Evolutionary conservation across 345 rosid species (phyloP).

Genomic region (Citrus inodora): DNA sequence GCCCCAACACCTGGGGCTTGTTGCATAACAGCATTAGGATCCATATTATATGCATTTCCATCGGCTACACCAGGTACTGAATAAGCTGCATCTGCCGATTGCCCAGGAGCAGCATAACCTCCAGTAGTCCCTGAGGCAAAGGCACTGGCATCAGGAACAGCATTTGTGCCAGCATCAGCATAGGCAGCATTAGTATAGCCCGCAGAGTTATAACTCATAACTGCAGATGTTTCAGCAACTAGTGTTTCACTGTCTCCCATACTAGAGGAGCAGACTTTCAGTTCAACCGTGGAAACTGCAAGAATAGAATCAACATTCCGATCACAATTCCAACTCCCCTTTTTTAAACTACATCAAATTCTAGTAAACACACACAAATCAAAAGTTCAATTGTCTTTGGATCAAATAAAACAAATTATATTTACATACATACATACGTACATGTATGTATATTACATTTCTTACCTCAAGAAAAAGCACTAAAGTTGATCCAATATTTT

Average conservation of each 20-base stretch:
- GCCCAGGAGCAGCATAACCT: slow-evolving; percentile 27
- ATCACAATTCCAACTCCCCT: neutral
- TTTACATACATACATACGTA: too few species aligned
- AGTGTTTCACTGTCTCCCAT: slow-evolving; percentile 74
- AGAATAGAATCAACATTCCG: neutral
- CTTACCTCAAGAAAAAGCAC: neutral
- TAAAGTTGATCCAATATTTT: neutral
- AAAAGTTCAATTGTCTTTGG: neutral
- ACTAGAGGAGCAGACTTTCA: slow-evolving; percentile 4
- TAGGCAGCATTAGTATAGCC: slow-evolving; percentile 27
- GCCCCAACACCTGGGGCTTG: slow-evolving; percentile 26
- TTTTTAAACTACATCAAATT: neutral
- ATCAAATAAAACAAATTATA: too few species aligned
- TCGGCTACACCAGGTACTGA: slow-evolving; percentile 9
- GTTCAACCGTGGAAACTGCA: slow-evolving; percentile 26
- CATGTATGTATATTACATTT: neutral
- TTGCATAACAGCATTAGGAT: slow-evolving; percentile 21
- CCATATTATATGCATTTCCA: slow-evolving; percentile 16
- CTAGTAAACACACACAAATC: neutral
- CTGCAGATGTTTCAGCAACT: slow-evolving; percentile 43
- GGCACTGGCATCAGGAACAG: slow-evolving; percentile 17
- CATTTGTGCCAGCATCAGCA: slow-evolving; percentile 18
- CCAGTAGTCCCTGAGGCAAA: slow-evolving; percentile 34
- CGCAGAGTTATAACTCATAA: slow-evolving; percentile 31
- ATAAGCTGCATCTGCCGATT: slow-evolving; percentile 23